These are phyloP conservation scores for Batrachochytrium dendrobatidis DNA, from an alignment of 371 early-diverging fungal genomes.

Conservation along the genomic window DNA sequence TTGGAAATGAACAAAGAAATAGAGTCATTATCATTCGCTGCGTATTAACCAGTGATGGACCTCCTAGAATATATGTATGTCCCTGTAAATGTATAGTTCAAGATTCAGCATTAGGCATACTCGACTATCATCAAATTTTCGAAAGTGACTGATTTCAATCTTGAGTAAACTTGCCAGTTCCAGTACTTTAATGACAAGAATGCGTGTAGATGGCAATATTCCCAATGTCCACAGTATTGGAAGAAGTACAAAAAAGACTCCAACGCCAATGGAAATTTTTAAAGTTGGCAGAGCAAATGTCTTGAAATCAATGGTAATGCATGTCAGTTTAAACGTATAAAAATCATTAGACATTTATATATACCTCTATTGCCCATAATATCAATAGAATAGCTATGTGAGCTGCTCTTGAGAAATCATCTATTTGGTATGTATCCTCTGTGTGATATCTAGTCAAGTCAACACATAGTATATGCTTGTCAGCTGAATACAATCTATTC, in stretches of 20 bases:
- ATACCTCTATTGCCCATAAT: conserved; percentile 13
- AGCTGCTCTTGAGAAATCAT: conserved; percentile 21
- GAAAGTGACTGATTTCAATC: background rate
- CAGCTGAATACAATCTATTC: background rate
- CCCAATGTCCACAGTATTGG: conserved; percentile 17
- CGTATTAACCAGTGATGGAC: conserved; percentile 2
- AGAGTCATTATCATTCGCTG: conserved; percentile 1
- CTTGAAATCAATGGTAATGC: no score
- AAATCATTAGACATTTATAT: background rate
- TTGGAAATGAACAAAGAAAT: background rate
- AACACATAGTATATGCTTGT: background rate
- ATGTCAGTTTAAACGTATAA: no score
- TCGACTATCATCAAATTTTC: conserved; percentile 6
- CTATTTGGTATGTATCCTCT: conserved; percentile 20
- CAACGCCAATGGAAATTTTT: background rate
- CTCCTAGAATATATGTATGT: conserved; percentile 10
- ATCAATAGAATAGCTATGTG: conserved; percentile 15
- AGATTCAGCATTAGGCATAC: conserved; percentile 6
- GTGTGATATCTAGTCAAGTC: conserved; percentile 19
- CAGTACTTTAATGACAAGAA: conserved; percentile 1
- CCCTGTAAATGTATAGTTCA: conserved; percentile 2
- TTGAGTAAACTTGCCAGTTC: conserved; percentile 5
- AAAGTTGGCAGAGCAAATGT: conserved; percentile 3
- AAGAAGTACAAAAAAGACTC: conserved; percentile 8
- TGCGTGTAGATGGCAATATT: conserved; percentile 6